phyloP scores from a whole-genome alignment of 2,329 filamentous ascomycete genomes.

The Teratosphaeria viscida region DNA sequence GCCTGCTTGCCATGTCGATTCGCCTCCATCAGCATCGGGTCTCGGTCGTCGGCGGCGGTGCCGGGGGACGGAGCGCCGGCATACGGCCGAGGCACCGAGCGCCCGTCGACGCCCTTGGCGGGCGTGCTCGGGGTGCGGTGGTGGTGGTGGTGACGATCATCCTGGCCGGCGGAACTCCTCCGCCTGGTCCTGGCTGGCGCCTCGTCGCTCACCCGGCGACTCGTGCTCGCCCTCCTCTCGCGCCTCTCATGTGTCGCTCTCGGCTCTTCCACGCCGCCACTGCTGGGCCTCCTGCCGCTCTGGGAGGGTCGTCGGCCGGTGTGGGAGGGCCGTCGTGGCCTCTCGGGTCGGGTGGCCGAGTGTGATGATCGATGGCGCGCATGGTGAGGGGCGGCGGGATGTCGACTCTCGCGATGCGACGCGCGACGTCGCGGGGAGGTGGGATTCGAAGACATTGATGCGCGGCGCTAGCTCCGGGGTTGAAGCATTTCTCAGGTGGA shows the following conservation, averaged over 20 bases:
- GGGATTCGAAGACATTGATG: constrained; percentile 39
- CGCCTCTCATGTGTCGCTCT: constrained; percentile 1
- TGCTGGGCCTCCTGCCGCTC: constrained; percentile 1
- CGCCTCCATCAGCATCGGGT: constrained; percentile 39
- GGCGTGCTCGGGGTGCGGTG: background rate
- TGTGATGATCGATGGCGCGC: background rate
- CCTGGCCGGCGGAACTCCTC: constrained; percentile 13
- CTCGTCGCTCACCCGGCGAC: constrained; percentile 1
- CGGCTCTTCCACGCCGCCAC: background rate
- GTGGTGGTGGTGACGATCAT: background rate
- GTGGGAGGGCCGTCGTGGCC: constrained; percentile 3
- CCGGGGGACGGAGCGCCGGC: constrained; percentile 33
- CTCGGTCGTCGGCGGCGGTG: constrained; percentile 36
- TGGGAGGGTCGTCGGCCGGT: constrained; percentile 4
- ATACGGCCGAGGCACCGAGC: constrained; percentile 33
- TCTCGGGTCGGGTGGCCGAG: background rate
- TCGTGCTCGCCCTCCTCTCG: constrained; percentile 1
- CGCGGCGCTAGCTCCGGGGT: background rate
- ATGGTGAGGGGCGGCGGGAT: background rate
- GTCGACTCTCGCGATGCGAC: constrained; percentile 1
- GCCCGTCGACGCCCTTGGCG: constrained; percentile 29
- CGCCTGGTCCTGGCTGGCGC: constrained; percentile 4
- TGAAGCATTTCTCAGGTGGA: background rate
- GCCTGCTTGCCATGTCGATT: constrained; percentile 28
- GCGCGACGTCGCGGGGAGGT: constrained; percentile 39